Base-by-base conservation (phyloP, 2,329 filamentous ascomycete species). In the Ascochyta fabae region DNA sequence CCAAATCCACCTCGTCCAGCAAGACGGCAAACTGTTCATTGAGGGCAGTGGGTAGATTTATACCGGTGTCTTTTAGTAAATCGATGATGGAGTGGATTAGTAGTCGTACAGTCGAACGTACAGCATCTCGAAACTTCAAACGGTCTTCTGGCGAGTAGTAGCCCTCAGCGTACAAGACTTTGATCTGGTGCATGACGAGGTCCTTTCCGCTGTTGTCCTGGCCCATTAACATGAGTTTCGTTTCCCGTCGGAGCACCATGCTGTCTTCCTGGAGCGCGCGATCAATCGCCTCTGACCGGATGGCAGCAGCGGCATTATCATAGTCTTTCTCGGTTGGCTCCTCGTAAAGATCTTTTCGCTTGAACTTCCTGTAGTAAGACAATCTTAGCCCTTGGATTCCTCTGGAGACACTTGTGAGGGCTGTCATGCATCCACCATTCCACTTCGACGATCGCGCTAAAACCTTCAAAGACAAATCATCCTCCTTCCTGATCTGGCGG, bases 121-220 rank as follows among this genome's bases (percentile, higher is more conserved):
- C 62, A 19, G 64, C 65, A 40, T 60, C 54, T 29, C 61, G 62
- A 44, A 69, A 71, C 8, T 57, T 60, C 40, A 65, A 59, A n/a
- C 71, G 70, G 33, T 73, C 69, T 43, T 70, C 64, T 24, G 53
- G 53, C 1, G 70, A 61, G 34, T 73, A 70, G 41, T 73, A 74
- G 10, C 70, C 70, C 33, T 71, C 68, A n/a, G 69, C 69, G 31
- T 73, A 74, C 7, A 74, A 55, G 22, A 70, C 68, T 34, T 73
- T 73, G 59, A 75, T 70, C 49, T 75, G 72, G 31, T 71, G 66
- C 70, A 74, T 73, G 38, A 75, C 67, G 16, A 75, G 62, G 15
- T 75, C 70, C 40, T 74, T 74, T 15, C 71, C 71, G 44, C 69
- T 71, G 48, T 67, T 66, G 16, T 44, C 26, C 19, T 61, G 55